These are phyloP conservation scores for Primulina eburnea DNA, from an alignment of 257 asterid genomes.

Conservation along the genomic window DNA sequence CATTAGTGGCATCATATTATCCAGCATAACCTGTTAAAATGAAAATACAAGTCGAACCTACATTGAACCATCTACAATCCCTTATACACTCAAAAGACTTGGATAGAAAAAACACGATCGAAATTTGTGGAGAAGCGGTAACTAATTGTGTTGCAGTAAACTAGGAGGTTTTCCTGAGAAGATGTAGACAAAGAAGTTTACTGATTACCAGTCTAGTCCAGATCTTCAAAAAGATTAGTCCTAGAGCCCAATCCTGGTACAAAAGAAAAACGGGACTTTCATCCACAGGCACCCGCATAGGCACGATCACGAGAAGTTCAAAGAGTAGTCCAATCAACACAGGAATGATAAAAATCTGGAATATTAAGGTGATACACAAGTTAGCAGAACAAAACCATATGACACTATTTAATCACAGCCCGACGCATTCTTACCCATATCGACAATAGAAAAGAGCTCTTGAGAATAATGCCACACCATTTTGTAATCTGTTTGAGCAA, in stretches of 20 bases:
- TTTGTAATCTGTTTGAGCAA: constrained; percentile 73
- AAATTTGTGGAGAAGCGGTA: background rate
- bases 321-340: constrained; percentile 88
- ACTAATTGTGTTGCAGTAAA: background rate
- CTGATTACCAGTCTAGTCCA: constrained; percentile 98
- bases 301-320: constrained; percentile 93
- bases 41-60: background rate
- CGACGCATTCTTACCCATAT: constrained; percentile 70
- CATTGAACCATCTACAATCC: constrained; percentile 2
- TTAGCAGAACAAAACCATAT: constrained; percentile 10
- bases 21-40: constrained; percentile 74
- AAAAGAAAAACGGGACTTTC: constrained; percentile 96
- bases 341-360: constrained; percentile 86
- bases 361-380: constrained; percentile 4
- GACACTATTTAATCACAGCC: constrained; percentile 9
- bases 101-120: background rate
- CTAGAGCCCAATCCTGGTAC: constrained; percentile 99
- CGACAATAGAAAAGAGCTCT: constrained; percentile 75
- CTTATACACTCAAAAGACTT: background rate
- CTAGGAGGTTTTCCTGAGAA: background rate
- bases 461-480: constrained; percentile 85
- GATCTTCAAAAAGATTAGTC: constrained; percentile 86
- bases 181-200: background rate
- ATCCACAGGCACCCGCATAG: constrained; percentile 96
- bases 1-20: constrained; percentile 86